A percentile compares a stretch with the other conserved stretches of the same genome.
Evolutionary conservation across 2,329 filamentous ascomycete genomes (phyloP).

Genomic region (Penicillium sp.): DNA sequence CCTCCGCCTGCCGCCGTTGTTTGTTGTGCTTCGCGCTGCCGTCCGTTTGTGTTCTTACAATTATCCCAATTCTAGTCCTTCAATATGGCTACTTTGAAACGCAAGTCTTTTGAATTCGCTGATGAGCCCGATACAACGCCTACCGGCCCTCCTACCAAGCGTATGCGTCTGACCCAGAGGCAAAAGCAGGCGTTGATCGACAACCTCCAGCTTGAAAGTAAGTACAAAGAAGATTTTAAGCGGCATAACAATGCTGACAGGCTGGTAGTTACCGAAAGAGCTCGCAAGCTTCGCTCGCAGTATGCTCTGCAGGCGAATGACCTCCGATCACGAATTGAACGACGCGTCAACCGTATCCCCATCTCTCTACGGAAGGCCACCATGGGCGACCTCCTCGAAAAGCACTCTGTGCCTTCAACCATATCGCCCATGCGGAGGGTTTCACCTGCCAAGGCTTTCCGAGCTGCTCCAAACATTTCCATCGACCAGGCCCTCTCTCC

Average conservation of each 20-base stretch:
- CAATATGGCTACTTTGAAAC: slow-evolving; percentile 40
- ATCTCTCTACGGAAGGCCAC: slow-evolving; percentile 69
- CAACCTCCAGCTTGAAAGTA: slow-evolving; percentile 84
- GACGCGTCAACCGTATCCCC: slow-evolving; percentile 89
- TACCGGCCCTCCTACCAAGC: slow-evolving; percentile 57
- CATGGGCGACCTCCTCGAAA: slow-evolving; percentile 71
- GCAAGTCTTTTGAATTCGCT: slow-evolving; percentile 37
- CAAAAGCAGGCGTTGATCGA: slow-evolving; percentile 87
- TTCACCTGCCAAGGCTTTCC: slow-evolving; percentile 28
- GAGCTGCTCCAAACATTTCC: slow-evolving; percentile 28
- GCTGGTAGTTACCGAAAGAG: slow-evolving; percentile 71
- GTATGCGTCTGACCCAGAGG: slow-evolving; percentile 56
- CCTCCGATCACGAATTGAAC: slow-evolving; percentile 78
- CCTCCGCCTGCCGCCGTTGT: slow-evolving; percentile 18
- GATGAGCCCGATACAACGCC: slow-evolving; percentile 34
- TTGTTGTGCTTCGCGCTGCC: slow-evolving; percentile 25
- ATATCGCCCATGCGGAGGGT: slow-evolving; percentile 31
- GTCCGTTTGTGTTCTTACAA: slow-evolving; percentile 7
- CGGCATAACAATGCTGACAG: slow-evolving; percentile 7
- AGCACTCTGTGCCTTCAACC: slow-evolving; percentile 37
- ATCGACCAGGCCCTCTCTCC: slow-evolving; percentile 28
- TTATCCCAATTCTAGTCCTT: neutral
- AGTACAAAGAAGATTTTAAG: slow-evolving; percentile 27
- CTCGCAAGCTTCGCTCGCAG: slow-evolving; percentile 79
- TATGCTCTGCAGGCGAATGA: slow-evolving; percentile 84